Evolutionary conservation across 139 green algal species (phyloP).

Genomic region (Pseudopediastrum boryanum): DNA sequence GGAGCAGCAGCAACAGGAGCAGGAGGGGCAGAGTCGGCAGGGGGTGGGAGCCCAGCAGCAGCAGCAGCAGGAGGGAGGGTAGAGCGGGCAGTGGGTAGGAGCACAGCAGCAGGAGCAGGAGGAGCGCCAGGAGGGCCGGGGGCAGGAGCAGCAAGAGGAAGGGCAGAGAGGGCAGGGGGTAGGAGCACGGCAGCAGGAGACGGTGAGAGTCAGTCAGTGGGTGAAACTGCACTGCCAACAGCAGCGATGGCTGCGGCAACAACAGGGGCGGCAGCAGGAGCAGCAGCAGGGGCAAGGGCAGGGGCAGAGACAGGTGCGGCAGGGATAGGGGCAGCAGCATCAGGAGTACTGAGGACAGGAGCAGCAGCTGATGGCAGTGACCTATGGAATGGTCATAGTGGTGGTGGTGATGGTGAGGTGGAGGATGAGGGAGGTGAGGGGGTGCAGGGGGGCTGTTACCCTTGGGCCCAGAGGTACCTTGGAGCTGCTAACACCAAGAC

Average conservation of each 20-base stretch:
- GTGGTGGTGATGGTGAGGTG: too few relatives aligned
- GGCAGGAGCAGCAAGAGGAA: neutral
- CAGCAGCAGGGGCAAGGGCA: too few relatives aligned
- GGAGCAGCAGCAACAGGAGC: too few relatives aligned
- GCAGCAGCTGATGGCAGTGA: too few relatives aligned
- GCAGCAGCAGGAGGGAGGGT: neutral
- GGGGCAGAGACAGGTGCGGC: too few relatives aligned
- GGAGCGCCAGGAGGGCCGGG: neutral
- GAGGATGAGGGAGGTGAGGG: too few relatives aligned
- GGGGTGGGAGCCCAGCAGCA: neutral
- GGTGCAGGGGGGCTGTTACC: neutral
- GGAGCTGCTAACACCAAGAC: constrained; percentile 28
- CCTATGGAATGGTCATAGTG: too few relatives aligned
- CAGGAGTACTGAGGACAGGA: too few relatives aligned
- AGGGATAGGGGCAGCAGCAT: too few relatives aligned
- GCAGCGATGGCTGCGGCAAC: too few relatives aligned
- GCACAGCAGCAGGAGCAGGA: neutral
- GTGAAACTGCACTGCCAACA: neutral
- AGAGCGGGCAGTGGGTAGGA: neutral
- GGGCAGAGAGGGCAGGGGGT: neutral
- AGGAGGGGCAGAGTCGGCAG: too few relatives aligned
- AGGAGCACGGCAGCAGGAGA: neutral
- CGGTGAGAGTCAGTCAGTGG: neutral
- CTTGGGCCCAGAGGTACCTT: constrained; percentile 15
- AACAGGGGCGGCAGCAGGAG: too few relatives aligned